Conservation (phyloP, 176 grass and related monocot genomes). For the Phoenix dactylifera region DNA sequence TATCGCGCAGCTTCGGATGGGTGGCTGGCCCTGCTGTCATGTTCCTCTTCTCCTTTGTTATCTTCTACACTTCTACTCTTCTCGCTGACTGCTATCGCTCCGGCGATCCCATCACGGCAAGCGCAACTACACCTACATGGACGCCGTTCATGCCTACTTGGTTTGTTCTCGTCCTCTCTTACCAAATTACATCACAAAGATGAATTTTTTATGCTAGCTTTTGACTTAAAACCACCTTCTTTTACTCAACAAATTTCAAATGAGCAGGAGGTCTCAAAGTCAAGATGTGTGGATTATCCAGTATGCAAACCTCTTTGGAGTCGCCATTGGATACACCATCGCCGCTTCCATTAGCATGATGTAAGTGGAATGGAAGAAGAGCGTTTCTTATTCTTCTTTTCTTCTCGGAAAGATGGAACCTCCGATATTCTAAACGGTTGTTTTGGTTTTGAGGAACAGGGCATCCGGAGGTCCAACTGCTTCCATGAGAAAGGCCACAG, state of each 20-base stretch:
- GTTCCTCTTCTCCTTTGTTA: conserved; percentile 16
- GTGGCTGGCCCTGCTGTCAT: conserved; percentile 6
- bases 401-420: too few species aligned
- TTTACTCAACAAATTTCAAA: background rate
- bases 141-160: conserved; percentile 10
- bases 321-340: conserved; percentile 22
- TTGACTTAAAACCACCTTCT: too few species aligned
- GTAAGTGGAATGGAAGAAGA: conserved; percentile 2
- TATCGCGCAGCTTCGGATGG: conserved; percentile 15
- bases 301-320: conserved; percentile 16
- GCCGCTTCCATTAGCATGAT: conserved; percentile 19
- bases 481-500: conserved; percentile 18
- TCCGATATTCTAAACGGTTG: too few species aligned
- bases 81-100: conserved; percentile 19
- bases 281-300: conserved; percentile 13
- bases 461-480: conserved; percentile 9
- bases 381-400: too few species aligned
- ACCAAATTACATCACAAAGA: too few species aligned
- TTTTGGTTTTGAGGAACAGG: background rate
- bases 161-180: background rate
- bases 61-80: conserved; percentile 10
- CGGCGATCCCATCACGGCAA: conserved; percentile 2
- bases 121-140: conserved; percentile 19
- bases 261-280: conserved; percentile 12
- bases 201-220: too few species aligned